Evolutionary conservation across 345 rosid genomes (phyloP).

Genomic region (Xanthoceras sorbifolium): DNA sequence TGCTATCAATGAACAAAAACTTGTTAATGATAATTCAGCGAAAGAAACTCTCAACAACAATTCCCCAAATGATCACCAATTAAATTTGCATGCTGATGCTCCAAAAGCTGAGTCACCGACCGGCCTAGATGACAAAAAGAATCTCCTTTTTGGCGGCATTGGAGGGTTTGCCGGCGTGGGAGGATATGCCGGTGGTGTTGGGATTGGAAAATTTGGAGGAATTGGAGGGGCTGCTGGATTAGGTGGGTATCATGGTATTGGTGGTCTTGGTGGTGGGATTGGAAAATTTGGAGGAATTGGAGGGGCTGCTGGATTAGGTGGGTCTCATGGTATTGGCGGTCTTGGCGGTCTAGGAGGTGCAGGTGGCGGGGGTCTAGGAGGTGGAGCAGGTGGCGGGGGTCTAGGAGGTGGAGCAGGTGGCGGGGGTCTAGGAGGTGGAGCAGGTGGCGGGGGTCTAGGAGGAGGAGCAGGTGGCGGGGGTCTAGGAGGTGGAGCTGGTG

Average conservation of each 20-base stretch:
- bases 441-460: slow-evolving; percentile 22
- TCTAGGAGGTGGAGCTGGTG: slow-evolving; percentile 21
- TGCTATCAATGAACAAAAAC: slow-evolving; percentile 17
- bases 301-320: slow-evolving; percentile 60
- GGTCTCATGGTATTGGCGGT: slow-evolving; percentile 50
- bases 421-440: slow-evolving; percentile 28
- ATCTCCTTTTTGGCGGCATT: slow-evolving; percentile 57
- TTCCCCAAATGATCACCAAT: slow-evolving; percentile 23
- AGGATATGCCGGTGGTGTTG: slow-evolving; percentile 66
- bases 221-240: slow-evolving; percentile 58
- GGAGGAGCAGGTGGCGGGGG: slow-evolving; percentile 25
- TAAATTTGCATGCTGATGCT: slow-evolving; percentile 36
- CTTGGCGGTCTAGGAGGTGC: slow-evolving; percentile 40
- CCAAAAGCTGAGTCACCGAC: slow-evolving; percentile 42
- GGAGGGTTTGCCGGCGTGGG: slow-evolving; percentile 81
- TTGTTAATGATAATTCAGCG: slow-evolving; percentile 36
- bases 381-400: slow-evolving; percentile 25
- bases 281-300: slow-evolving; percentile 57
- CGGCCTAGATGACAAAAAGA: slow-evolving; percentile 59
- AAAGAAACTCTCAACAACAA: slow-evolving; percentile 13
- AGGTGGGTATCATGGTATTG: slow-evolving; percentile 53
- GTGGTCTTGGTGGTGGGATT: slow-evolving; percentile 57
- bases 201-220: slow-evolving; percentile 53
- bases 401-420: slow-evolving; percentile 33
- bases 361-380: slow-evolving; percentile 34